Percentiles rank a stretch among this genome's conserved stretches.
phyloP scores from a whole-genome alignment of 2,329 filamentous ascomycete genomes.

The Lasiodiplodia sp. region DNA sequence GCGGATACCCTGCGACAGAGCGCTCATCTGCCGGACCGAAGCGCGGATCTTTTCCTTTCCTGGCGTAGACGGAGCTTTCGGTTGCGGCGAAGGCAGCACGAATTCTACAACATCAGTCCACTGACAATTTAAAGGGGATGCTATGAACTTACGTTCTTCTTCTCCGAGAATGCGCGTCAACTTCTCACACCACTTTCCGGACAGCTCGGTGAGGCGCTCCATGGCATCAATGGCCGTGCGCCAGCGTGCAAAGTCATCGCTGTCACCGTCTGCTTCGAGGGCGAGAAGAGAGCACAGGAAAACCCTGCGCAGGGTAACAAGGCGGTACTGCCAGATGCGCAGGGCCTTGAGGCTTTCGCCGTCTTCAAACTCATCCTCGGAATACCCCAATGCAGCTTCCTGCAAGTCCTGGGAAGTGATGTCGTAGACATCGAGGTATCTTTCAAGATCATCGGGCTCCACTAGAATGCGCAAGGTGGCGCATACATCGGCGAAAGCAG shows the following conservation, averaged over 20 bases:
- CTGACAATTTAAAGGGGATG: neutral
- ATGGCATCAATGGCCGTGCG: conserved; percentile 79
- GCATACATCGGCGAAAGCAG: conserved; percentile 75
- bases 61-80: conserved; percentile 69
- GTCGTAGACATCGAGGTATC: conserved; percentile 79
- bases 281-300: conserved; percentile 89
- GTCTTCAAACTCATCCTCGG: conserved; percentile 75
- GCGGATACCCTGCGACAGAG: conserved; percentile 87
- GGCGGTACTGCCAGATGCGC: conserved; percentile 69
- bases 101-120: conserved; percentile 43
- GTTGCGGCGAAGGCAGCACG: conserved; percentile 57
- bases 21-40: conserved; percentile 86
- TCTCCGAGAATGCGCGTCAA: conserved; percentile 76
- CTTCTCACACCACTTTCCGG: conserved; percentile 68
- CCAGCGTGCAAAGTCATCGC: conserved; percentile 80
- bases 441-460: conserved; percentile 82
- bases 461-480: conserved; percentile 74
- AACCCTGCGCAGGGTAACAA: conserved; percentile 82
- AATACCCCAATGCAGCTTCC: conserved; percentile 61
- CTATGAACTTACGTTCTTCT: conserved; percentile 66
- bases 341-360: conserved; percentile 79
- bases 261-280: conserved; percentile 80
- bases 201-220: conserved; percentile 67
- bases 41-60: conserved; percentile 84
- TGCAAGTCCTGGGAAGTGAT: conserved; percentile 55